Evolutionary conservation across 1,139 yeast species (phyloP).

Genomic region (Blastobotrys elegans): DNA sequence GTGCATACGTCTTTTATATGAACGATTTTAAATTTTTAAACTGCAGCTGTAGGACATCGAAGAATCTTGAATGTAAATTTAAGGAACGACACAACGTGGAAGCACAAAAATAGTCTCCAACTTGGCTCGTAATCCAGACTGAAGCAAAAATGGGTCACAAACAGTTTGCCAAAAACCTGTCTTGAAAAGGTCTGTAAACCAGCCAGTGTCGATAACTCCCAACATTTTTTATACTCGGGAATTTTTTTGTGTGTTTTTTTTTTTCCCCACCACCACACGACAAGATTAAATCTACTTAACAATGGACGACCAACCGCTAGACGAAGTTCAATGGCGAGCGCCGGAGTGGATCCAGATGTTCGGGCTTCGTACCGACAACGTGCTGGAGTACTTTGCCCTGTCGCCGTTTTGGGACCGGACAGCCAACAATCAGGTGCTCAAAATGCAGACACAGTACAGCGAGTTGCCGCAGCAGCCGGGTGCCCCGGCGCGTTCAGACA

Average conservation of each 20-base stretch:
- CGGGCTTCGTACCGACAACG: slow-evolving; percentile 79
- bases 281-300: neutral
- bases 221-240: too few species aligned
- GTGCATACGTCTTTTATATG: too few species aligned
- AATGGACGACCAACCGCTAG: slow-evolving; percentile 37
- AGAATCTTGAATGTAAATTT: too few species aligned
- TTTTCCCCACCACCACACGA: slow-evolving; percentile 1
- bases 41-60: too few species aligned
- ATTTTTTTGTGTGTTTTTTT: neutral
- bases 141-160: too few species aligned
- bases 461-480: slow-evolving; percentile 36
- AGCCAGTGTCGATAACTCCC: too few species aligned
- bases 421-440: slow-evolving; percentile 87
- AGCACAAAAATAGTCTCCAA: too few species aligned
- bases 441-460: slow-evolving; percentile 88
- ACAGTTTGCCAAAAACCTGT: too few species aligned
- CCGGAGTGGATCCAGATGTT: slow-evolving; percentile 95
- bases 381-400: slow-evolving; percentile 84
- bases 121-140: too few species aligned
- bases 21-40: too few species aligned
- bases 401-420: slow-evolving; percentile 95
- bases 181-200: too few species aligned
- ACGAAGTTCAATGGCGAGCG: slow-evolving; percentile 93
- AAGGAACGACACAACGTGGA: too few species aligned
- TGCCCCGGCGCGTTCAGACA: slow-evolving; percentile 23